Evolutionary conservation across 2,329 filamentous ascomycete species (phyloP), one percentile per base, ranked within the genome.

Genomic region (Geosmithia flava): DNA sequence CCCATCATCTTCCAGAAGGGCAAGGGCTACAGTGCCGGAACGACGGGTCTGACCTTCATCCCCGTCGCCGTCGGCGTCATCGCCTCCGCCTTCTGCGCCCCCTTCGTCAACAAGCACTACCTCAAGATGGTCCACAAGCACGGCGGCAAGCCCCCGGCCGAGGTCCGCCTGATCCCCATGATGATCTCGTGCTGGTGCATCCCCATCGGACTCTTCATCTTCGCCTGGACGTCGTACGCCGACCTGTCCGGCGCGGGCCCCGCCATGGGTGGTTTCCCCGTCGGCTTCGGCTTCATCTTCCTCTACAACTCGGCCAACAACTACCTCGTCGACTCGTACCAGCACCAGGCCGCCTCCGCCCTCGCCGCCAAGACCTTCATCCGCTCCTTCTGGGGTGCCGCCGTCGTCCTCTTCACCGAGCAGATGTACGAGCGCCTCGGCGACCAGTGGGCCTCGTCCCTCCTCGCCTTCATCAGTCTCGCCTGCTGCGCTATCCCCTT

Each of bases 31-130:
- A 79, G 74, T 3, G 75, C 86, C 27, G 76, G 84, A 37, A 81
- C 70, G 27, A 89, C 87, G 0, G 88, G 87, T 44, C 72, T 94
- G 8, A 91, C 93, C 83, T 94, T 94, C 63, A 89, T 93, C 52
- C 87, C 87, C 2, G 63, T 93, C 44, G 86, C 87, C 7, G 67
- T 93, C 17, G 87, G 87, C 46, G 86, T 93, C 16, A 17, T 91
- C 2, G 51, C 67, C 42, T 85, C 83, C 1, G 84, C 87, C 16
- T 58, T 66, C 13, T 86, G 79, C 62, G 70, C 85, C 1, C 84
- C 88, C 0, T 54, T 83, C 0, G 80, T 95, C 58, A 94, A 95
- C 74, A 83, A 77, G 51, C 83, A 94, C 67, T 95, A 95, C 68
- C 65, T 91, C 49, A 75, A 63, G 39, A 62, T 86, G 33, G 75